Percentiles rank a stretch among this genome's conserved stretches.
Conservation (phyloP, 2,329 filamentous ascomycete genomes). For the Didymella pinodella region DNA sequence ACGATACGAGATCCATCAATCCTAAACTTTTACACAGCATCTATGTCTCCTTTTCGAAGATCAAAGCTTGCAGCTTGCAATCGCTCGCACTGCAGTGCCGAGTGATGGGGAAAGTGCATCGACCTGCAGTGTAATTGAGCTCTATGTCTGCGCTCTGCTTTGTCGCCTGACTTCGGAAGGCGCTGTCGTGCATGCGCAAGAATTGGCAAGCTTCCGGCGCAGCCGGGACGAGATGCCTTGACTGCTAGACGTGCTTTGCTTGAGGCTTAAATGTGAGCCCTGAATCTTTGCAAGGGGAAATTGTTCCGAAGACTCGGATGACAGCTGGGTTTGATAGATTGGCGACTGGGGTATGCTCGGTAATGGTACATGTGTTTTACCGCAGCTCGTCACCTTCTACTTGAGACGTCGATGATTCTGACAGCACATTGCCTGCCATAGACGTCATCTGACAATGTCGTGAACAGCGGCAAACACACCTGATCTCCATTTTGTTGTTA, state of each 20-base stretch:
- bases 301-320: slow-evolving; percentile 34
- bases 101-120: not conserved
- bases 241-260: slow-evolving; percentile 29
- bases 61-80: not conserved
- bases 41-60: not conserved
- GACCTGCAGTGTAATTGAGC: too few species aligned
- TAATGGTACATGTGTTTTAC: slow-evolving; percentile 6
- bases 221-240: slow-evolving; percentile 47
- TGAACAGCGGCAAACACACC: not conserved
- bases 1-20: not conserved
- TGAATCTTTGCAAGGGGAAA: slow-evolving; percentile 34
- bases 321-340: slow-evolving; percentile 20
- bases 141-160: not conserved
- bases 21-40: not conserved
- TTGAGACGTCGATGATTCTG: not conserved
- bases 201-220: slow-evolving; percentile 38
- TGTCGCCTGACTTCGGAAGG: slow-evolving; percentile 1
- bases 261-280: slow-evolving; percentile 30
- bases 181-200: slow-evolving; percentile 12
- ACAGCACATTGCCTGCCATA: not conserved
- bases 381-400: not conserved
- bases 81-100: not conserved
- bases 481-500: not conserved
- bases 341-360: slow-evolving; percentile 15
- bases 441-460: not conserved